These are phyloP conservation scores for Rhodofomes roseus DNA, from an alignment of 1,284 basidiomycete genomes.

Conservation along the genomic window DNA sequence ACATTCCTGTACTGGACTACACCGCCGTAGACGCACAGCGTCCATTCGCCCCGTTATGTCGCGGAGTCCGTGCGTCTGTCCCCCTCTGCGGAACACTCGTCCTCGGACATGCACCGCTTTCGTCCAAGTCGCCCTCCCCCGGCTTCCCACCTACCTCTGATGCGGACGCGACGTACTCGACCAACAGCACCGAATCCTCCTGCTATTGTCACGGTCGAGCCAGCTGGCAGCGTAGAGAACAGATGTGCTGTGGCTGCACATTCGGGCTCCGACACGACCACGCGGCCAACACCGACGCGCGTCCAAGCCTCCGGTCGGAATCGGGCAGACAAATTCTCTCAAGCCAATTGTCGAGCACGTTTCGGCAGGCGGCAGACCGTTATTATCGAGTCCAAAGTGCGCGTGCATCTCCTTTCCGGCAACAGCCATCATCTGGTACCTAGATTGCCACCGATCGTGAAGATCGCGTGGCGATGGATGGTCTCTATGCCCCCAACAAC, in stretches of 20 bases:
- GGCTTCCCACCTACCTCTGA: neutral
- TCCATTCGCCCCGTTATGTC: neutral
- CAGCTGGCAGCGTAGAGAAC: too few species aligned
- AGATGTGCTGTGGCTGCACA: too few species aligned
- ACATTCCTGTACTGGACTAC: neutral
- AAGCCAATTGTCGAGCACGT: neutral
- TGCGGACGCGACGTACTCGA: neutral
- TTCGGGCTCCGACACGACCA: neutral
- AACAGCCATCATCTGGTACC: slow-evolving; percentile 4
- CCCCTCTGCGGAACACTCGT: slow-evolving; percentile 3
- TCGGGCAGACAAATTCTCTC: neutral
- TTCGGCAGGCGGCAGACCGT: neutral
- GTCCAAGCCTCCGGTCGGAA: slow-evolving; percentile 1
- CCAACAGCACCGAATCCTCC: too few species aligned
- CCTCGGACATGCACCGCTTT: slow-evolving; percentile 5
- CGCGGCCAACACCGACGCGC: neutral
- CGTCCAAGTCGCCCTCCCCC: neutral
- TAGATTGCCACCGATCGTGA: slow-evolving; percentile 5
- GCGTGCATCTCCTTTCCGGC: too few species aligned
- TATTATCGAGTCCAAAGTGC: neutral
- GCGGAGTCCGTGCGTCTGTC: slow-evolving; percentile 2
- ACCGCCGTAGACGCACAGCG: slow-evolving; percentile 9
- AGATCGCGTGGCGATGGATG: slow-evolving; percentile 16
- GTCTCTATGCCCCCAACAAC: slow-evolving; percentile 15
- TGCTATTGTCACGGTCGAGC: too few species aligned